Percentiles rank a stretch among this genome's conserved stretches.
These are phyloP conservation scores for Excoecaria cochinchinensis DNA, from an alignment of 345 rosid genomes.

Conservation along the genomic window DNA sequence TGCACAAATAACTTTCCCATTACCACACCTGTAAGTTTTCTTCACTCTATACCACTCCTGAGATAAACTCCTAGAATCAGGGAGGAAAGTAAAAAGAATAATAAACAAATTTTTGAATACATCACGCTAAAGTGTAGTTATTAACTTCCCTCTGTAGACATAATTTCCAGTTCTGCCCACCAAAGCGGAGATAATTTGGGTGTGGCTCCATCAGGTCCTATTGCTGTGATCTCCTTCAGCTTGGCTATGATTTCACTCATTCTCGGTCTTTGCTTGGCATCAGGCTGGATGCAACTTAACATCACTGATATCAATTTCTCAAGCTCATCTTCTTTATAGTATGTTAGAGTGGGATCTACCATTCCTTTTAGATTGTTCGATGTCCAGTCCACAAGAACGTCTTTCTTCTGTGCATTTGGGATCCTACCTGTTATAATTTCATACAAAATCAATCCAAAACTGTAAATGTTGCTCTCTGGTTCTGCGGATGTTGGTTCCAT, in stretches of 20 bases:
- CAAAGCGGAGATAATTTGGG: conserved; percentile 82
- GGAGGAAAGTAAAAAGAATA: neutral
- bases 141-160: conserved; percentile 54
- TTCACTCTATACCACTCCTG: neutral
- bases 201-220: conserved; percentile 67
- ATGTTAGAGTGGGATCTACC: conserved; percentile 63
- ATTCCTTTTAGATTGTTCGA: conserved; percentile 43
- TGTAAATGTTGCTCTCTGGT: conserved; percentile 50
- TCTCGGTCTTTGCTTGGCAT: conserved; percentile 52
- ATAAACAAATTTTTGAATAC: neutral
- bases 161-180: conserved; percentile 97
- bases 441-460: conserved; percentile 61
- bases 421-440: conserved; percentile 79
- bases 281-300: conserved; percentile 58
- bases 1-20: conserved; percentile 7
- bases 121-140: conserved; percentile 4
- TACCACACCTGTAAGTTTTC: neutral
- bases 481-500: conserved; percentile 42
- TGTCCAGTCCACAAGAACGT: conserved; percentile 48
- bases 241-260: conserved; percentile 55
- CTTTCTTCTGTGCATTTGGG: conserved; percentile 45
- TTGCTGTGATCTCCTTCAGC: conserved; percentile 63
- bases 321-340: conserved; percentile 49
- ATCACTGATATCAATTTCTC: conserved; percentile 59
- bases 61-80: neutral